These are phyloP conservation scores for Sherardia arvensis DNA, from an alignment of 257 asterid genomes.

Conservation along the genomic window DNA sequence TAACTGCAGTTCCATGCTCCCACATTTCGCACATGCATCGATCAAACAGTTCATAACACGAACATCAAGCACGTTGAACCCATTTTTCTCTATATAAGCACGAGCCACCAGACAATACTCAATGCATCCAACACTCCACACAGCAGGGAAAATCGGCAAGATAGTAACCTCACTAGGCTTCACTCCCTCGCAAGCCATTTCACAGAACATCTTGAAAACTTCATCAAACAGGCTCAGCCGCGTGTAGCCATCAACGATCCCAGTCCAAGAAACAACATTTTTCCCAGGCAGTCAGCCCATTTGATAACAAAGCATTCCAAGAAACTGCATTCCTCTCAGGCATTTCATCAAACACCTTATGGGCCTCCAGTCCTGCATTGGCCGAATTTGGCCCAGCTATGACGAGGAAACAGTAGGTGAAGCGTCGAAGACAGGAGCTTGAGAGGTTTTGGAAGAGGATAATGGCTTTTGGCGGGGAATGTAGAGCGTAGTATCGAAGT, in stretches of 20 bases:
- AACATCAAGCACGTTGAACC: constrained; percentile 19
- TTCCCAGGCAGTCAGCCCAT: constrained; percentile 1
- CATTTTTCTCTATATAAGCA: not conserved
- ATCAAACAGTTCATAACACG: constrained; percentile 60
- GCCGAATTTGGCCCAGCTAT: not conserved
- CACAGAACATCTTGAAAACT: not conserved
- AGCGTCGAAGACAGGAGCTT: not conserved
- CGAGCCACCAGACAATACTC: not conserved
- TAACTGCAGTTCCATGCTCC: constrained; percentile 37
- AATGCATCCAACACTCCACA: not conserved
- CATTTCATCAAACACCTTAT: constrained; percentile 3
- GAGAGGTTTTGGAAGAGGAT: not conserved
- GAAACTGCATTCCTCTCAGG: not conserved
- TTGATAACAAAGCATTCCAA: constrained; percentile 1
- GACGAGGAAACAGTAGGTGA: constrained; percentile 1
- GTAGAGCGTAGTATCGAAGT: not conserved
- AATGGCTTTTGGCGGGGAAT: not conserved
- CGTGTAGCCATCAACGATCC: not conserved
- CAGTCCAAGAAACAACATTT: constrained; percentile 1
- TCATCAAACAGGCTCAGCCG: not conserved
- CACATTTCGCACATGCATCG: constrained; percentile 63
- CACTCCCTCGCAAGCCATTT: not conserved
- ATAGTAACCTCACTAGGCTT: not conserved
- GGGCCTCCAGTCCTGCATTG: not conserved
- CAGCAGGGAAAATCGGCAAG: not conserved